Base-by-base conservation (phyloP, 768 basidiomycete species). In the Auriscalpium microsporum region DNA sequence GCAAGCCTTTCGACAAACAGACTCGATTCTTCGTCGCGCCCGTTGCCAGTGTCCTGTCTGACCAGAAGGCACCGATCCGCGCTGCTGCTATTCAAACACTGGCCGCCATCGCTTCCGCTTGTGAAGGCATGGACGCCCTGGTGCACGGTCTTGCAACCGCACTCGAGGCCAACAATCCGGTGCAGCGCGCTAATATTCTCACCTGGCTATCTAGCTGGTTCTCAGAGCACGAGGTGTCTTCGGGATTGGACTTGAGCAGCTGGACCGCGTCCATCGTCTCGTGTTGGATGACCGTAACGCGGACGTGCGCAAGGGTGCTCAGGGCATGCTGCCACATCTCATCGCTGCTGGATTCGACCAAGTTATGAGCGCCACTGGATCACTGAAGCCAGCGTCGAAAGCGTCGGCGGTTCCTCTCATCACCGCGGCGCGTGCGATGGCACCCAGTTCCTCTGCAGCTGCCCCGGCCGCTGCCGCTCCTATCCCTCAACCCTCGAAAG, bases 1-100 rank as follows among this genome's bases (percentile, higher is more conserved):
- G 93, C 44, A 92, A 87, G 66, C 82, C 90, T 2, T 98, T 99
- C 65, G 95, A 98, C 64, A 95, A 90, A 68, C 80, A 95, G 64
- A 77, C 80, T 2, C 84, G 87, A 35, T 74, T 91, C 54, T 87
- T 94, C 63, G 80, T 82, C 9, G 69, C 82, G 0, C 84, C 94
- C 0, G 76, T 98, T 19, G 83, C 86, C 4, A 84, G 86, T 7
- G 93, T 92, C 10, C 79, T 97, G 10, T 80, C 95, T 5, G 96
- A 99, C 67, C 92, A 95, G 67, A 98, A 98, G 69, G 84, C 88
- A 8, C 84, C 83, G 17, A 86, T 91, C 48, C 85, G 96, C 50
- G 71, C 80, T 6, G 84, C 89, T 37, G 96, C 84, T 35, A 64
- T 90, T 14, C 80, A 85, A 55, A 83, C 92, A 1, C 73, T 99